Base-by-base conservation (phyloP, 2,329 filamentous ascomycete genomes). In the Xylariaceae sp. region DNA sequence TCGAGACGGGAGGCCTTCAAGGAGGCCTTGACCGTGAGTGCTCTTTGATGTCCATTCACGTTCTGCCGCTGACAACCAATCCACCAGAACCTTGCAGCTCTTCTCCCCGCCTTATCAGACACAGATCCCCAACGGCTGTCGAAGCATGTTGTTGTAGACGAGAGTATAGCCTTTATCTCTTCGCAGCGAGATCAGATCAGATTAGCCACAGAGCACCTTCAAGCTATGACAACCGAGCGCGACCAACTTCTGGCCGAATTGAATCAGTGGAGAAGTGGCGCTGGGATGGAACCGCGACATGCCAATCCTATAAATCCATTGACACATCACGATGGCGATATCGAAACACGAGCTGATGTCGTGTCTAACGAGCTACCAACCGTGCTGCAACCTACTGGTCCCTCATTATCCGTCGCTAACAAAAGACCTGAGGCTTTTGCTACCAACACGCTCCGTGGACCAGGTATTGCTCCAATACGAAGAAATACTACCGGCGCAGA, bases 1-100 rank as follows among this genome's bases (percentile, higher is more conserved):
- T 69, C 66, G 3, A 68, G 72, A 13, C 65, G 72, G n/a, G 71
- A 74, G 54, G 67, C 71, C 1, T 75, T 74, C 59, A 71, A 71
- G 46, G 67, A 71, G 40, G 62, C 68, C 2, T 51, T 75, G 16
- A 67, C 61, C 40, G 72, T 71, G 31, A 54, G 67, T 63, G 16
- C 31, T 31, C 5, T 34, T 12, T 19, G 49, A 42, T 18, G 17
- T 46, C 28, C 13, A n/a, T 41, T 48, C 44, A 22, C 16, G 19
- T 34, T 51, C 28, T 50, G 41, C 46, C 53, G 46, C 54, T 55
- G 34, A 28, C 45, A 43, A 50, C 31, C 36, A 31, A 28, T 33
- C 16, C 2, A 34, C n/a, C 47, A 73, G 71, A 63, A 67, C 34
- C 63, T 73, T 16, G 70, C 71, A 3, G 52, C 60, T 45, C 62